Percentiles rank a stretch among this genome's conserved stretches.
These are phyloP conservation scores for Myriosclerotinia curreyana DNA, from an alignment of 2,329 filamentous ascomycete genomes.

Conservation along the genomic window DNA sequence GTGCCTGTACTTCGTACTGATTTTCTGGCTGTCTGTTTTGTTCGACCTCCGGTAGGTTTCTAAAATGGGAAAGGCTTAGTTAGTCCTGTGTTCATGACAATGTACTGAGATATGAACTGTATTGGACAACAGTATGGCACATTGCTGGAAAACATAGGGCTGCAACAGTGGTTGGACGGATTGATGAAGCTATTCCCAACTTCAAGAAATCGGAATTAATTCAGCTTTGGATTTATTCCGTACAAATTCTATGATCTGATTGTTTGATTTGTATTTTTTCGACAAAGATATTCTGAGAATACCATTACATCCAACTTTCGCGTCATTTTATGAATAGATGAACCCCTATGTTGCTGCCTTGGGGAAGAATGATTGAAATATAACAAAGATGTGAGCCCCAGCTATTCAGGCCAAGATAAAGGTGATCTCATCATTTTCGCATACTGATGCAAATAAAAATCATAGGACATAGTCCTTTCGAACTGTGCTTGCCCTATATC, in stretches of 20 bases:
- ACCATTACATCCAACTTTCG: too few species aligned
- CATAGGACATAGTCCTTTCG: background rate
- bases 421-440: background rate
- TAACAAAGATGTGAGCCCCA: background rate
- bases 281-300: too few species aligned
- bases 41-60: background rate
- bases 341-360: too few species aligned
- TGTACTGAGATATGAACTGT: background rate
- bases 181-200: too few species aligned
- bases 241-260: too few species aligned
- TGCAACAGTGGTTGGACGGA: background rate
- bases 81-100: background rate
- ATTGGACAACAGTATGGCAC: background rate
- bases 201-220: too few species aligned
- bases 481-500: background rate
- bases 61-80: slow-evolving; percentile 6
- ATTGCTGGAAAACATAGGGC: background rate
- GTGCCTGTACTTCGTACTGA: background rate
- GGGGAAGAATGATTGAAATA: background rate
- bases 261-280: too few species aligned
- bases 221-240: too few species aligned
- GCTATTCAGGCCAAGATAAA: background rate
- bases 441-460: slow-evolving; percentile 2
- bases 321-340: too few species aligned
- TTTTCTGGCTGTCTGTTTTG: slow-evolving; percentile 25